Conservation (phyloP, 331 rosid species). For the Quercus lobata region DNA sequence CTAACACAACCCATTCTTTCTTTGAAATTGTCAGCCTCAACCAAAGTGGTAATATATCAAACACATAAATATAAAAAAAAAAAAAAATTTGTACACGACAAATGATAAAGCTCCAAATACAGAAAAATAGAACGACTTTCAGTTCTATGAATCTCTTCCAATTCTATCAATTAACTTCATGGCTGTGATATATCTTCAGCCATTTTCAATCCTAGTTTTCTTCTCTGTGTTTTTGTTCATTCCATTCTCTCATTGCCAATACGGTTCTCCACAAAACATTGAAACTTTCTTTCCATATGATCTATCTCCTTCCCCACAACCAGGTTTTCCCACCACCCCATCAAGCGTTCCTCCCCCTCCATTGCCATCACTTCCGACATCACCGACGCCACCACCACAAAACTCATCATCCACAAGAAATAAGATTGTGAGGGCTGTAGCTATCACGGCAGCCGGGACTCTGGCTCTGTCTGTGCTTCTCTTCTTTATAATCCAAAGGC, state of each 20-base stretch:
- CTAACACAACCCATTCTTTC: neutral
- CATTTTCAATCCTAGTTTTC: slow-evolving; percentile 8
- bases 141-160: neutral
- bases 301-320: slow-evolving; percentile 9
- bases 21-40: slow-evolving; percentile 56
- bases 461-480: slow-evolving; percentile 46
- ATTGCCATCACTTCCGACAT: slow-evolving; percentile 5
- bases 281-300: slow-evolving; percentile 61
- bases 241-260: slow-evolving; percentile 32
- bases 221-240: slow-evolving; percentile 14
- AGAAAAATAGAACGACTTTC: slow-evolving; percentile 15
- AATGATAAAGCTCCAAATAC: slow-evolving; percentile 10
- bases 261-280: slow-evolving; percentile 48
- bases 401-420: slow-evolving; percentile 30
- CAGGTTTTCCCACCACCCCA: slow-evolving; percentile 9
- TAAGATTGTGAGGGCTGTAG: slow-evolving; percentile 52
- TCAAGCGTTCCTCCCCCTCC: neutral
- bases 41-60: slow-evolving; percentile 18
- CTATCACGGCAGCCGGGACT: slow-evolving; percentile 59
- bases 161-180: slow-evolving; percentile 28
- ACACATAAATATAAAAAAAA: neutral
- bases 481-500: slow-evolving; percentile 37
- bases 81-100: slow-evolving; percentile 17
- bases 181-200: slow-evolving; percentile 32
- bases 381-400: neutral